These are phyloP conservation scores for Leptodontidium sp. DNA, from an alignment of 2,329 filamentous ascomycete species.

Conservation along the genomic window DNA sequence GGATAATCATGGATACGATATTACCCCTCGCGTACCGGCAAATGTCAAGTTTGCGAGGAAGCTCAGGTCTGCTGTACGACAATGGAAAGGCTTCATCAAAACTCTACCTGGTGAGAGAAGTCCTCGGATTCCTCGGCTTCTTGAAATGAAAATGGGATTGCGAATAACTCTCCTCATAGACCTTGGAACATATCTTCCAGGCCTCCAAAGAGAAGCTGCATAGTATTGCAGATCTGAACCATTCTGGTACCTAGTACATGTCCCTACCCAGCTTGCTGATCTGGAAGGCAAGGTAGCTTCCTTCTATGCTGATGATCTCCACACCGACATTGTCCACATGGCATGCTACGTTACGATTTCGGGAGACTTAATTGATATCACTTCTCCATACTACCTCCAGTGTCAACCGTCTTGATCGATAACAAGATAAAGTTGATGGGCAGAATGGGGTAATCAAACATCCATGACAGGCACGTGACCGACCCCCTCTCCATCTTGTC, in stretches of 20 bases:
- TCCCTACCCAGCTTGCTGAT: background rate
- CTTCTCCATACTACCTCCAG: background rate
- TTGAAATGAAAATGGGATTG: background rate
- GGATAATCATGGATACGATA: background rate
- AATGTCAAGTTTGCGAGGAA: background rate
- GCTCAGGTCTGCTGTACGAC: background rate
- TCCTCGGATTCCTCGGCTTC: background rate
- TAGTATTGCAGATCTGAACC: background rate
- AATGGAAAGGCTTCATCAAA: background rate
- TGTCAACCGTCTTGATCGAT: background rate
- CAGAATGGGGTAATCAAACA: background rate
- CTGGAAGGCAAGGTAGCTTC: background rate
- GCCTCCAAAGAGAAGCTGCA: background rate
- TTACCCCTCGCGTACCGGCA: background rate
- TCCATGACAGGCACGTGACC: background rate
- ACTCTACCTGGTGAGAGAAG: background rate
- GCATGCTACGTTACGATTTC: slow-evolving; percentile 9
- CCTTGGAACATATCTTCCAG: background rate
- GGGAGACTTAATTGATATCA: background rate
- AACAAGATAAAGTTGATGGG: background rate
- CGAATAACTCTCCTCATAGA: background rate
- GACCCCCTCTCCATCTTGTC: background rate
- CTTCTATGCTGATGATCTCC: slow-evolving; percentile 10
- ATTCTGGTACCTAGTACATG: background rate
- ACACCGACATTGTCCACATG: slow-evolving; percentile 6